A percentile compares a stretch with the other conserved stretches of the same genome.
Conservation (phyloP, 2,329 filamentous ascomycete species). For the Diaporthe citriasiana region DNA sequence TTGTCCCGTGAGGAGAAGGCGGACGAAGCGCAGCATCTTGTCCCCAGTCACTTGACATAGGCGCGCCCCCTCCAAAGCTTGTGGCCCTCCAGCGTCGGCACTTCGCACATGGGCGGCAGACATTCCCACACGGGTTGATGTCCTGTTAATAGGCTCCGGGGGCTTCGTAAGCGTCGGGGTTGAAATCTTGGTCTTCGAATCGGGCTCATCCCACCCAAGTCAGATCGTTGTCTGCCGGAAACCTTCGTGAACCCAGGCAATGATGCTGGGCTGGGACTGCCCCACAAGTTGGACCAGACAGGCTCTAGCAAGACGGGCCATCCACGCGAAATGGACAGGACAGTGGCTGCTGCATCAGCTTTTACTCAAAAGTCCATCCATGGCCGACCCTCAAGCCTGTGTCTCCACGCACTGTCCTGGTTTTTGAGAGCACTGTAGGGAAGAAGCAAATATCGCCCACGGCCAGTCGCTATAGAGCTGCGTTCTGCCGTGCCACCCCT, state of each 20-base stretch:
- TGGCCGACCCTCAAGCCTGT: neutral
- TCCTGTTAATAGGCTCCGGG: slow-evolving; percentile 7
- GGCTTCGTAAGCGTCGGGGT: slow-evolving; percentile 18
- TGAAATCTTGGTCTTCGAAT: slow-evolving; percentile 19
- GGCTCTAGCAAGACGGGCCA: neutral
- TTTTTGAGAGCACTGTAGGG: neutral
- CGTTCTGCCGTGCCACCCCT: neutral
- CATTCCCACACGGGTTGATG: neutral
- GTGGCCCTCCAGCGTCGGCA: slow-evolving; percentile 20
- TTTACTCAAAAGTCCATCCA: slow-evolving; percentile 1
- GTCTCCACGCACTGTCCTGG: slow-evolving; percentile 27
- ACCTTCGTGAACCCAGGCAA: slow-evolving; percentile 3
- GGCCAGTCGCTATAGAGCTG: slow-evolving; percentile 2
- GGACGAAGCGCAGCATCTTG: slow-evolving; percentile 14
- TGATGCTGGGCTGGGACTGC: neutral
- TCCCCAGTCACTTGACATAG: slow-evolving; percentile 27
- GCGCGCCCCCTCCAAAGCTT: slow-evolving; percentile 12
- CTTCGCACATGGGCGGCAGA: slow-evolving; percentile 8
- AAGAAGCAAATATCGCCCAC: slow-evolving; percentile 15
- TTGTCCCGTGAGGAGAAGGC: slow-evolving; percentile 16
- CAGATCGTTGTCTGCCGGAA: slow-evolving; percentile 26
- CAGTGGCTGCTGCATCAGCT: neutral
- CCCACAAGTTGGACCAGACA: neutral
- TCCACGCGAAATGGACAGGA: slow-evolving; percentile 11
- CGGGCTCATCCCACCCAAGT: neutral